phyloP scores from a whole-genome alignment of 2,329 filamentous ascomycete genomes.

The Neocucurbitaria cava region DNA sequence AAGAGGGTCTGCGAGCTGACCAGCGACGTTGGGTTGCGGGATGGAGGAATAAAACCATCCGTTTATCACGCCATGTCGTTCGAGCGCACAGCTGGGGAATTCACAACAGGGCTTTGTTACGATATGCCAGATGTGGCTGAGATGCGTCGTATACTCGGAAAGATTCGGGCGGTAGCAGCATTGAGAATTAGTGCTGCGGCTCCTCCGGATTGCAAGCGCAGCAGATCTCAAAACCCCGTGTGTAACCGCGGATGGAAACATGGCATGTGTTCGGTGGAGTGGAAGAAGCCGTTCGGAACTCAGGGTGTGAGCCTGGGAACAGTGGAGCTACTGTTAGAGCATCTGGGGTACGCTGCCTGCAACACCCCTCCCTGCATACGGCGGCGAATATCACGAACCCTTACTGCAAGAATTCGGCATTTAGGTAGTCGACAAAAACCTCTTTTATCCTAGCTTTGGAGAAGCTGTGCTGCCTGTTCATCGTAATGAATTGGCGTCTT shows the following conservation, averaged over 20 bases:
- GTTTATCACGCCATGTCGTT: slow-evolving; percentile 24
- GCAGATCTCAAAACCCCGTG: slow-evolving; percentile 10
- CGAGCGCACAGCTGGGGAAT: slow-evolving; percentile 6
- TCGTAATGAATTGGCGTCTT: slow-evolving; percentile 75
- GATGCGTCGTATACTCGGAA: slow-evolving; percentile 5
- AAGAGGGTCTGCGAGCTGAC: not conserved
- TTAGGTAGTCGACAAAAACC: slow-evolving; percentile 50
- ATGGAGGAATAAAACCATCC: not conserved
- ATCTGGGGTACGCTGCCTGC: not conserved
- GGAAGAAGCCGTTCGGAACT: slow-evolving; percentile 11
- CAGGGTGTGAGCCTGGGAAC: not conserved
- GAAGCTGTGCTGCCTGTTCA: slow-evolving; percentile 71
- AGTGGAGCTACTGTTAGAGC: not conserved
- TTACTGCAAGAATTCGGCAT: slow-evolving; percentile 45
- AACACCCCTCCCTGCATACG: slow-evolving; percentile 1
- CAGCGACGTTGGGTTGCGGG: slow-evolving; percentile 7
- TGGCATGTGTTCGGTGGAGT: slow-evolving; percentile 19
- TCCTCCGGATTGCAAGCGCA: slow-evolving; percentile 2
- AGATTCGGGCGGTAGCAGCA: slow-evolving; percentile 6
- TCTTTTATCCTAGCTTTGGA: slow-evolving; percentile 48
- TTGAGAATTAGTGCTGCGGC: not conserved
- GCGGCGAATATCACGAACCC: slow-evolving; percentile 11
- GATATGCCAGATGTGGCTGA: slow-evolving; percentile 1
- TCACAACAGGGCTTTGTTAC: not conserved
- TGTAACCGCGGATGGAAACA: slow-evolving; percentile 6